phyloP scores from a whole-genome alignment of 108 stramenopile species.

The Ochromonas danica region DNA sequence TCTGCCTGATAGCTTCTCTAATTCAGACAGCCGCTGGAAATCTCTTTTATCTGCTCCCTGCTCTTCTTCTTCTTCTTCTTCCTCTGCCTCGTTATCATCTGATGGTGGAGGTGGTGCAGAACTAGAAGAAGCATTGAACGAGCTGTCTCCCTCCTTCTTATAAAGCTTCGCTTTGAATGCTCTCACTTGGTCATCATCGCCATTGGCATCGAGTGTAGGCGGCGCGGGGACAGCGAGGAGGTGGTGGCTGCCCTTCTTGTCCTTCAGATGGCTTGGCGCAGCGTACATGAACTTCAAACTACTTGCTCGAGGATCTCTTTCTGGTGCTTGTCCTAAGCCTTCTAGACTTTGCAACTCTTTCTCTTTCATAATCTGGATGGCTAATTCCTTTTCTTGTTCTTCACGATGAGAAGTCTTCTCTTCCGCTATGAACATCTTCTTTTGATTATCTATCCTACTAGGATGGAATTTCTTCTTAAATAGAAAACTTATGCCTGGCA shows the following conservation, averaged over 20 bases:
- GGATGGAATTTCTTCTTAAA: slow-evolving; percentile 93
- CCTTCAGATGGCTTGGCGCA: not conserved
- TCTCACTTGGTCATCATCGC: slow-evolving; percentile 1
- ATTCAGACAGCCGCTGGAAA: not conserved
- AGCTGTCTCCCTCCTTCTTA: not conserved
- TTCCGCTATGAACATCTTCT: slow-evolving; percentile 87
- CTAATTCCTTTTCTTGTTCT: slow-evolving; percentile 78
- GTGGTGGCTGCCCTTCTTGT: not conserved
- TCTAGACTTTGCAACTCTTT: slow-evolving; percentile 59
- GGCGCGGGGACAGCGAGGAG: not conserved
- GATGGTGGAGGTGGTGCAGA: not conserved
- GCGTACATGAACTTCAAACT: slow-evolving; percentile 34
- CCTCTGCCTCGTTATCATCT: not conserved
- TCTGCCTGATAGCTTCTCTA: slow-evolving; percentile 27
- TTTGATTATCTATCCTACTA: slow-evolving; percentile 81
- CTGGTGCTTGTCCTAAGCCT: not conserved
- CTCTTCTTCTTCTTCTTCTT: not conserved
- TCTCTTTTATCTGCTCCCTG: not conserved
- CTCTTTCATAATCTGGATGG: slow-evolving; percentile 81
- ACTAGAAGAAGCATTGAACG: not conserved
- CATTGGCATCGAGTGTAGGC: not conserved
- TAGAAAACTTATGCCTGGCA: slow-evolving; percentile 80
- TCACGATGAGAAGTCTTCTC: too few species aligned
- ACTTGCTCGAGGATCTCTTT: not conserved
- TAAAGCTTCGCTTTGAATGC: not conserved